Percentiles rank a stretch among this genome's conserved stretches.
Conservation (phyloP, 768 basidiomycete genomes). For the Vishniacozyma victoriae region DNA sequence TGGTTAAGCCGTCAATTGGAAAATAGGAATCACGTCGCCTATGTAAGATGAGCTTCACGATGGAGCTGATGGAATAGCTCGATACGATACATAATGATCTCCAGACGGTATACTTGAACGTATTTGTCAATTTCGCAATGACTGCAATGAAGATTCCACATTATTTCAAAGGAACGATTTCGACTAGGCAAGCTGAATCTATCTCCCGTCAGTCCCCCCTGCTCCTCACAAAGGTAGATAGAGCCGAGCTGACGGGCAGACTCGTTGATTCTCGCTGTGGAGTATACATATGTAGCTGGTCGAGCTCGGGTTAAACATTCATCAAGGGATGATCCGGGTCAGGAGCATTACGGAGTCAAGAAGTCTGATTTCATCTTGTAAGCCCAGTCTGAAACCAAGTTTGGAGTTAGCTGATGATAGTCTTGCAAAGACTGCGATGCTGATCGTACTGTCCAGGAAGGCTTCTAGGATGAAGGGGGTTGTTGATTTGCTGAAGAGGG, state of each 20-base stretch:
- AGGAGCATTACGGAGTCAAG: slow-evolving; percentile 16
- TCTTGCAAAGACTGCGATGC: slow-evolving; percentile 26
- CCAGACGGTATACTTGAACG: slow-evolving; percentile 64
- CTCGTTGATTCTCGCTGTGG: slow-evolving; percentile 12
- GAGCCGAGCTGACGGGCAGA: slow-evolving; percentile 5
- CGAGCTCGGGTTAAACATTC: slow-evolving; percentile 30
- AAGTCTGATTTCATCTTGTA: slow-evolving; percentile 27
- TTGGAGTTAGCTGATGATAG: slow-evolving; percentile 8
- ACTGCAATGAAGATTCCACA: slow-evolving; percentile 79
- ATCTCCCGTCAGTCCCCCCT: slow-evolving; percentile 18
- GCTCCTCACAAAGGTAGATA: neutral
- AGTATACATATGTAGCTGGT: slow-evolving; percentile 35
- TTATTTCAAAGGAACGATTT: slow-evolving; percentile 55
- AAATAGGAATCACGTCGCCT: slow-evolving; percentile 71
- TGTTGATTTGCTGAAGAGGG: slow-evolving; percentile 4
- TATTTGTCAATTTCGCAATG: slow-evolving; percentile 78
- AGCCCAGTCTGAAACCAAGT: slow-evolving; percentile 4
- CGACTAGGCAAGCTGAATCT: neutral
- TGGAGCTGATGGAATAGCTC: slow-evolving; percentile 41
- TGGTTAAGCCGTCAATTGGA: slow-evolving; percentile 53
- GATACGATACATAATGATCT: slow-evolving; percentile 65
- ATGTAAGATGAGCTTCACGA: slow-evolving; percentile 40
- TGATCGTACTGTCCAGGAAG: slow-evolving; percentile 16
- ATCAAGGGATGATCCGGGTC: slow-evolving; percentile 1
- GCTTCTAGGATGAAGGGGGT: slow-evolving; percentile 14